A percentile compares a stretch with the other conserved stretches of the same genome.
These are phyloP conservation scores for Nicotiana benthamiana DNA, from an alignment of 257 asterid genomes.

Conservation along the genomic window DNA sequence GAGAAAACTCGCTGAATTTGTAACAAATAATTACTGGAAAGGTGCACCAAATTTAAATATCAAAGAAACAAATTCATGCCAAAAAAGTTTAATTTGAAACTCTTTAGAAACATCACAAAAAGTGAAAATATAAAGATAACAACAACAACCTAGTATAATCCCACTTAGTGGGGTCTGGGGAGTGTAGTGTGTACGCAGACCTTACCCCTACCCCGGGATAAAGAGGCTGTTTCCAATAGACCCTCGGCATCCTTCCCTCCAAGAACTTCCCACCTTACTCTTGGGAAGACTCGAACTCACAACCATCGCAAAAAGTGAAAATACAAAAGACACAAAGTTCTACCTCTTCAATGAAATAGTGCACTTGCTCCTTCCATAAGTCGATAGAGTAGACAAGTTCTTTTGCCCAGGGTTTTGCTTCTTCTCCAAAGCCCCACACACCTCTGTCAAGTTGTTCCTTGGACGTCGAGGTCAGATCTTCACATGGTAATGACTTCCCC, in stretches of 20 bases:
- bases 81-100: neutral
- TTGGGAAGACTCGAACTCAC: too few species aligned
- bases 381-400: constrained; percentile 77
- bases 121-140: neutral
- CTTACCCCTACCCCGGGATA: too few species aligned
- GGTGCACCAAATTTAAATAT: neutral
- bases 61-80: neutral
- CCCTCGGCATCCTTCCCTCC: too few species aligned
- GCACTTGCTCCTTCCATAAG: constrained; percentile 88
- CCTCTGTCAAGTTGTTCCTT: constrained; percentile 23
- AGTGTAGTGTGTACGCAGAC: too few species aligned
- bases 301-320: neutral
- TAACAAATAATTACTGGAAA: neutral
- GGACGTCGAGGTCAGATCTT: constrained; percentile 58
- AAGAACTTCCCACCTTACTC: too few species aligned
- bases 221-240: too few species aligned
- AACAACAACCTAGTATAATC: too few species aligned
- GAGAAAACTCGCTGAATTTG: neutral
- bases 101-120: neutral
- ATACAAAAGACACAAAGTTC: neutral
- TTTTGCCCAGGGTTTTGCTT: constrained; percentile 74
- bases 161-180: too few species aligned
- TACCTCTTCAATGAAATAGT: constrained; percentile 66
- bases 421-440: constrained; percentile 86
- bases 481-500: constrained; percentile 70